Evolutionary conservation across 2,329 filamentous ascomycete genomes (phyloP), one percentile per base, ranked within the genome.

Genomic region (Coniochaeta sp.): DNA sequence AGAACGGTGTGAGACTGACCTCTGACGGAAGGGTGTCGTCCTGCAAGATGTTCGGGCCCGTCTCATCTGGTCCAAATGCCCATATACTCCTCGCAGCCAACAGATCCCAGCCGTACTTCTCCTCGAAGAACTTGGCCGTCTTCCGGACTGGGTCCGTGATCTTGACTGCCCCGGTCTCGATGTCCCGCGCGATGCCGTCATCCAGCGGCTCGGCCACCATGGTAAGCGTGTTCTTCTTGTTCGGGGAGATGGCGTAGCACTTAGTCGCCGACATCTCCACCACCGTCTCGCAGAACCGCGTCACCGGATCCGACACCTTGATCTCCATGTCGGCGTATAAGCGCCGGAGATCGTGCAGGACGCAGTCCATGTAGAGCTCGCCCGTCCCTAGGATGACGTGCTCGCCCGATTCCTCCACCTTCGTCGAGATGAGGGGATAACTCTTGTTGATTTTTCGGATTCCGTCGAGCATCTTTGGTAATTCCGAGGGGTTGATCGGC

Each of bases 241-340:
- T 99, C 2, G 94, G 94, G 2, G 94, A 97, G 60, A 96, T 84
- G 20, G 94, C 92, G 67, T 96, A 99, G 72, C 94, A 99, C 71
- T 96, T 96, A 54, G 95, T 96, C 18, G 91, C 91, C 16, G 91
- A 96, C 59, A 94, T 95, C 68, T 99, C 94, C 32, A 96, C 91
- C 24, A 96, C 92, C 0, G 94, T 99, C 72, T 99, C 94, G 70
- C 91, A 96, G 76, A 99, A 99, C 47, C 94, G 81, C 14, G 94
- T 97, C 40, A 99, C 92, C 1, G 94, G 94, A 65, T 99, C 94
- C 0, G 94, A 99, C 48, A 99, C 90, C 71, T 97, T 97, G 71
- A 99, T 88, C 67, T 99, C 94, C 94, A 99, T 99, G 63, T 97
- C 92, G 13, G 94, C 91, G 65, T 96, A 99, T n/a, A 97, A 71